These are phyloP conservation scores for Mychonastes homosphaera DNA, from an alignment of 139 green algal species.

Conservation along the genomic window DNA sequence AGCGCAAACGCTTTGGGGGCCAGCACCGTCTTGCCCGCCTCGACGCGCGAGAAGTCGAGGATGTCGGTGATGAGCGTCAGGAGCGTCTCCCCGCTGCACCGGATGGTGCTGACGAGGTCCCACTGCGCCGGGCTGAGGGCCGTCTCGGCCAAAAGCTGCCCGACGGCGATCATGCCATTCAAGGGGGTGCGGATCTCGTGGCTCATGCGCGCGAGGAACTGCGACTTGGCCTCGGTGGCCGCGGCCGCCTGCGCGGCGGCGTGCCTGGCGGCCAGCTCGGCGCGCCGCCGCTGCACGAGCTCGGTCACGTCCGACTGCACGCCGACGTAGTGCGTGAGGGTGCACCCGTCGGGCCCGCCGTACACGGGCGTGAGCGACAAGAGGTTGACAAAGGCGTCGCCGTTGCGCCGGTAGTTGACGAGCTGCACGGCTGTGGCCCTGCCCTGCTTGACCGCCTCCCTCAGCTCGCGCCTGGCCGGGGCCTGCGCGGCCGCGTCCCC, in stretches of 20 bases:
- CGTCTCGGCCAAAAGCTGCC: constrained; percentile 70
- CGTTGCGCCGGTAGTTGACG: constrained; percentile 55
- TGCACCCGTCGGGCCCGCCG: constrained; percentile 24
- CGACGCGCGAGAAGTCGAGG: constrained; percentile 80
- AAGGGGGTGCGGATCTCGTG: constrained; percentile 92
- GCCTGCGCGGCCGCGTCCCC: constrained; percentile 26
- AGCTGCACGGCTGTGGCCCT: constrained; percentile 38
- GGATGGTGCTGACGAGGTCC: constrained; percentile 75
- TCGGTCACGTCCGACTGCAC: constrained; percentile 79
- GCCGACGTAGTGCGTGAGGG: constrained; percentile 70
- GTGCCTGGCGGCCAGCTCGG: constrained; percentile 10
- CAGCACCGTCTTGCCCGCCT: constrained; percentile 72
- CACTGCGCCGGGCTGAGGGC: constrained; percentile 52
- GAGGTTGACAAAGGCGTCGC: constrained; percentile 66
- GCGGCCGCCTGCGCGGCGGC: constrained; percentile 37
- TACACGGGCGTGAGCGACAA: constrained; percentile 64
- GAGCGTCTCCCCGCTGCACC: constrained; percentile 68
- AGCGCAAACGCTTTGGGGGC: constrained; percentile 45
- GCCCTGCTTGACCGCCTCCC: constrained; percentile 32
- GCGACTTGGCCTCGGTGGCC: constrained; percentile 75
- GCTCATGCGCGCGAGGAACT: constrained; percentile 88
- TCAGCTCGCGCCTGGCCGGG: constrained; percentile 25
- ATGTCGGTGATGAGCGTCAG: constrained; percentile 85
- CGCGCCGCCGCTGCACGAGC: constrained; percentile 22
- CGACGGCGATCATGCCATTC: constrained; percentile 89